Percentiles rank a stretch among this genome's conserved stretches.
phyloP scores from a whole-genome alignment of 805 yeast species.

The Candida easanensis region DNA sequence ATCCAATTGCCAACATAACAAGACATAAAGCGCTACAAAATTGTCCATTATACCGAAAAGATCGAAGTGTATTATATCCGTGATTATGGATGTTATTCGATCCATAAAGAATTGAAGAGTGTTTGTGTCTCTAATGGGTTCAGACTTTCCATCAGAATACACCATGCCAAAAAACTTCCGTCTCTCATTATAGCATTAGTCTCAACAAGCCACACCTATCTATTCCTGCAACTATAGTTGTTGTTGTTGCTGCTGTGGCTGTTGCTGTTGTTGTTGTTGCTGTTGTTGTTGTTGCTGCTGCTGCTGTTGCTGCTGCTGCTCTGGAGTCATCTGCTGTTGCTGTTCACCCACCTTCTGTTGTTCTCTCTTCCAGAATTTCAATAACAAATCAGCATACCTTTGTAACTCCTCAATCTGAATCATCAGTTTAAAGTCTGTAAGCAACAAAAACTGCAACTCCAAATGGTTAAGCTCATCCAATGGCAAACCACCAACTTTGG shows the following conservation, averaged over 20 bases:
- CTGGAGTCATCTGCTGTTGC: slow-evolving; percentile 1
- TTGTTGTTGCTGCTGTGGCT: slow-evolving; percentile 1
- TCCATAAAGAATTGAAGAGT: too few species aligned
- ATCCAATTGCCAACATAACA: too few species aligned
- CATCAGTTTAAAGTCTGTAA: slow-evolving; percentile 83
- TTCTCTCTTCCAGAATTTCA: slow-evolving; percentile 81
- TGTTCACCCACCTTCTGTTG: slow-evolving; percentile 14
- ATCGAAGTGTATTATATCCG: too few species aligned
- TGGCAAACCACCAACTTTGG: slow-evolving; percentile 94
- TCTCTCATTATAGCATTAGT: too few species aligned
- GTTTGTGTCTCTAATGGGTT: too few species aligned
- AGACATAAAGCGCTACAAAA: too few species aligned
- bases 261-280: slow-evolving; percentile 1
- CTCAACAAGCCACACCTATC: too few species aligned
- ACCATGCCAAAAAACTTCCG: too few species aligned
- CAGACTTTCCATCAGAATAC: too few species aligned
- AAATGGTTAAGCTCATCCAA: slow-evolving; percentile 88
- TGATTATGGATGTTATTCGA: too few species aligned
- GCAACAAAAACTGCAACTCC: slow-evolving; percentile 82
- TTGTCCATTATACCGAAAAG: too few species aligned
- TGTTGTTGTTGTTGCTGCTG: slow-evolving; percentile 6
- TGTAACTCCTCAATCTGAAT: slow-evolving; percentile 89
- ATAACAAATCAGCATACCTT: slow-evolving; percentile 79
- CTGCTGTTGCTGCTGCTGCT: slow-evolving; percentile 5
- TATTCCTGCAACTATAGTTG: too few species aligned